These are phyloP conservation scores for Camellia sinensis DNA, from an alignment of 148 eudicot species.

Conservation along the genomic window DNA sequence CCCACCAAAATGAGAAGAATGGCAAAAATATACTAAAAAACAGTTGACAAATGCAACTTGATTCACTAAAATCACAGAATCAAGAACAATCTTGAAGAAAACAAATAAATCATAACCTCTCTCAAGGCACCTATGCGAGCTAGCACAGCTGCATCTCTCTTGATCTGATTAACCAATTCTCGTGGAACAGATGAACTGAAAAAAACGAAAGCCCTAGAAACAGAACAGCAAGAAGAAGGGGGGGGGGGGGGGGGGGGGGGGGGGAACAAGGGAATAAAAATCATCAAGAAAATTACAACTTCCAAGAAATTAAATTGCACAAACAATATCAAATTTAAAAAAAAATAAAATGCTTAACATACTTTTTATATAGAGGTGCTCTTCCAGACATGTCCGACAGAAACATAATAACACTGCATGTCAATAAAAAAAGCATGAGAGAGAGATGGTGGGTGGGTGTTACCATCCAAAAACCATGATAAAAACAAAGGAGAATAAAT, in stretches of 20 bases:
- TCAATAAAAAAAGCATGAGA: slow-evolving; percentile 16
- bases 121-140: slow-evolving; percentile 80
- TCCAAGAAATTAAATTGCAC: neutral
- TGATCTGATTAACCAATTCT: slow-evolving; percentile 70
- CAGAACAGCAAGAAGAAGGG: slow-evolving; percentile 13
- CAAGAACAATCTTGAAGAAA: slow-evolving; percentile 11
- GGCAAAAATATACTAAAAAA: slow-evolving; percentile 7
- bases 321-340: neutral
- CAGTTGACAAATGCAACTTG: slow-evolving; percentile 9
- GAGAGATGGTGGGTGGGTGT: neutral
- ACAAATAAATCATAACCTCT: slow-evolving; percentile 49
- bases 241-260: too few species aligned
- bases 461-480: neutral
- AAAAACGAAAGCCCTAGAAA: slow-evolving; percentile 81
- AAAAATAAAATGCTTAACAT: slow-evolving; percentile 25
- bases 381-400: slow-evolving; percentile 90
- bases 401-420: slow-evolving; percentile 78
- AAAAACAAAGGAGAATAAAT: neutral
- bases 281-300: slow-evolving; percentile 4
- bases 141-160: slow-evolving; percentile 64
- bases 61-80: slow-evolving; percentile 3
- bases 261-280: slow-evolving; percentile 11
- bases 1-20: slow-evolving; percentile 21
- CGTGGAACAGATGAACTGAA: slow-evolving; percentile 77
- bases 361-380: slow-evolving; percentile 85